A percentile compares a stretch with the other conserved stretches of the same genome.
Evolutionary conservation across 352 stramenopile species (phyloP).

Genomic region (Phytophthora sp.): DNA sequence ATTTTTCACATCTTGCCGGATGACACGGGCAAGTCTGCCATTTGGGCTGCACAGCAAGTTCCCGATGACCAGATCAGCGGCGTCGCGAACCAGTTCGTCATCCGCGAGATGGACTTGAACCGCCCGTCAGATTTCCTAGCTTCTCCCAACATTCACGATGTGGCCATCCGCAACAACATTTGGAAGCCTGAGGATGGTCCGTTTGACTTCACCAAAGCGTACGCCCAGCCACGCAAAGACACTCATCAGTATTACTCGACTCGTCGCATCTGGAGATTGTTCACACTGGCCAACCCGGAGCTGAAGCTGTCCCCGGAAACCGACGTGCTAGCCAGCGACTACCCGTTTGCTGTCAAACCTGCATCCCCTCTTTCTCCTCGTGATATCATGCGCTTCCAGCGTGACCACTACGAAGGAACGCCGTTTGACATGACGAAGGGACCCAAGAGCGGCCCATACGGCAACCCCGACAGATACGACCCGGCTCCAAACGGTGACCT

Average conservation of each 20-base stretch:
- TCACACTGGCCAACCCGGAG: slow-evolving; percentile 78
- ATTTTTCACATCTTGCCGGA: slow-evolving; percentile 96
- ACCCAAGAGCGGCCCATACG: slow-evolving; percentile 85
- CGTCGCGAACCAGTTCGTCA: slow-evolving; percentile 96
- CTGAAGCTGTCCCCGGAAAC: slow-evolving; percentile 75
- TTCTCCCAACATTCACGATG: slow-evolving; percentile 86
- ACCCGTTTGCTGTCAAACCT: slow-evolving; percentile 87
- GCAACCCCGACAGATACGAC: slow-evolving; percentile 91
- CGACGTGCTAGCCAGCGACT: slow-evolving; percentile 79
- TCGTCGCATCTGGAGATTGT: slow-evolving; percentile 90
- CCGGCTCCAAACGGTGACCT: slow-evolving; percentile 49
- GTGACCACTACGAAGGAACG: slow-evolving; percentile 95
- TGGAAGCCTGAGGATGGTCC: slow-evolving; percentile 62
- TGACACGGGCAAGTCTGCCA: slow-evolving; percentile 90
- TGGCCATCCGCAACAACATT: slow-evolving; percentile 85
- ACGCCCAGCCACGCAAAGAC: slow-evolving; percentile 71
- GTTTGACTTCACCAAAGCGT: slow-evolving; percentile 92
- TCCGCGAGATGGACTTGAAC: slow-evolving; percentile 85
- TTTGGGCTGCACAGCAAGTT: slow-evolving; percentile 94
- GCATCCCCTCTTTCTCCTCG: slow-evolving; percentile 58
- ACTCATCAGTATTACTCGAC: slow-evolving; percentile 85
- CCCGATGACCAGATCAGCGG: slow-evolving; percentile 83
- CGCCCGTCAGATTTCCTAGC: slow-evolving; percentile 89
- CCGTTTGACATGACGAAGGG: slow-evolving; percentile 90
- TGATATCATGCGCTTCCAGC: slow-evolving; percentile 92